Evolutionary conservation across 305 asterid species (phyloP).

Genomic region (Solanum aculeatissimum): DNA sequence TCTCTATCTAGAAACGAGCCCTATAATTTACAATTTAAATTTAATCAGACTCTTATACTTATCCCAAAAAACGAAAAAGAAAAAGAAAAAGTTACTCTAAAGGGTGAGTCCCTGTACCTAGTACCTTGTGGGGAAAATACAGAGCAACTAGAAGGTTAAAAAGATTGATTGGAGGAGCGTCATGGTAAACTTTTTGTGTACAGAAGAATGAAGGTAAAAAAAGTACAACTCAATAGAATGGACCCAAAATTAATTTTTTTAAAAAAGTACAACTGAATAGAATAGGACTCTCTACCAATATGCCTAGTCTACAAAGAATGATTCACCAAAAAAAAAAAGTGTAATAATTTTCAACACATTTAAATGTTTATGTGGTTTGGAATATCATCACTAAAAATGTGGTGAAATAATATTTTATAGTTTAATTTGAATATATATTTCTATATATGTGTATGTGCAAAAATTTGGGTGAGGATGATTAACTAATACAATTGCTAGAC

Average conservation of each 20-base stretch:
- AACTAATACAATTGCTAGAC: background rate
- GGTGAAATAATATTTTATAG: background rate
- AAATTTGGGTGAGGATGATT: background rate
- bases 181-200: background rate
- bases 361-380: background rate
- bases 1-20: no score
- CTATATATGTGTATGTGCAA: no score
- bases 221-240: background rate
- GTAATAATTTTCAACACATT: background rate
- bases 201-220: background rate
- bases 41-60: background rate
- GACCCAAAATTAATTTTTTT: background rate
- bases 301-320: background rate
- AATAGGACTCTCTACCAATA: background rate
- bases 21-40: no score
- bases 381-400: background rate
- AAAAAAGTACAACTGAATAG: background rate
- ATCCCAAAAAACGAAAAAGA: fast-evolving
- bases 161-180: background rate
- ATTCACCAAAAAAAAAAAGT: background rate
- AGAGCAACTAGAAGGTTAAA: background rate
- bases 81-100: background rate
- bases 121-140: background rate
- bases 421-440: no score
- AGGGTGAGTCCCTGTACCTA: background rate